Evolutionary conservation across 148 eudicot species (phyloP).

Genomic region (Rhododendron ferrugineum): DNA sequence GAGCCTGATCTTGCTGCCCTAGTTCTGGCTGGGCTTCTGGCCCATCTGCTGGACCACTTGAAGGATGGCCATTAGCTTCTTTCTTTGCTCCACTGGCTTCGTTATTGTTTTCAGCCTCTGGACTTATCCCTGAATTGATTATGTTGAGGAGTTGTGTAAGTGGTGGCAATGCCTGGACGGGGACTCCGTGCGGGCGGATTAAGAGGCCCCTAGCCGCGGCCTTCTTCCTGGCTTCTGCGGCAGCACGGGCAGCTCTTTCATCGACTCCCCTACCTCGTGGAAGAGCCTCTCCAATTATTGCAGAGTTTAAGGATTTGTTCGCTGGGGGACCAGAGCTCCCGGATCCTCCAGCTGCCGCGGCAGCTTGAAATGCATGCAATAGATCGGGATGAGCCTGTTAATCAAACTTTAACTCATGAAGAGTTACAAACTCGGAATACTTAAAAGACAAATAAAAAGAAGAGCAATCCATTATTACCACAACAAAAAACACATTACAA

Average conservation of each 20-base stretch:
- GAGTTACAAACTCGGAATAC: neutral
- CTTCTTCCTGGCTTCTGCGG: slow-evolving; percentile 69
- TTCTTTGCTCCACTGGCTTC: slow-evolving; percentile 21
- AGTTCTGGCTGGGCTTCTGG: slow-evolving; percentile 8
- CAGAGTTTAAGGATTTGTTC: slow-evolving; percentile 37
- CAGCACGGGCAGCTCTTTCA: slow-evolving; percentile 81
- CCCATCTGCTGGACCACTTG: slow-evolving; percentile 16
- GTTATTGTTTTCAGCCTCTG: slow-evolving; percentile 23
- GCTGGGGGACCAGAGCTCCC: slow-evolving; percentile 26
- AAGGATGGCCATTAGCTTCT: slow-evolving; percentile 20
- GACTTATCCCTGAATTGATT: slow-evolving; percentile 37
- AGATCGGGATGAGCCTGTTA: slow-evolving; percentile 41
- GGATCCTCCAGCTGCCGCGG: slow-evolving; percentile 47
- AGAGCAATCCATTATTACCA: neutral
- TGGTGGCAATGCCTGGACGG: slow-evolving; percentile 52
- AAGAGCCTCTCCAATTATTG: slow-evolving; percentile 37
- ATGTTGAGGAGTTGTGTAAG: slow-evolving; percentile 46
- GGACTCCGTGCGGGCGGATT: slow-evolving; percentile 49
- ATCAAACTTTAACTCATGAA: neutral
- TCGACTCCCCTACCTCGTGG: slow-evolving; percentile 74
- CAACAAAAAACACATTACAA: neutral
- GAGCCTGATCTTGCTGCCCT: slow-evolving; percentile 38
- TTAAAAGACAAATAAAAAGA: neutral
- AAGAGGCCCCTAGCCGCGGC: slow-evolving; percentile 66
- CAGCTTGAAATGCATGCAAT: slow-evolving; percentile 65